Base-by-base conservation (phyloP, 768 basidiomycete genomes). In the Leucocoprinus leucothites region DNA sequence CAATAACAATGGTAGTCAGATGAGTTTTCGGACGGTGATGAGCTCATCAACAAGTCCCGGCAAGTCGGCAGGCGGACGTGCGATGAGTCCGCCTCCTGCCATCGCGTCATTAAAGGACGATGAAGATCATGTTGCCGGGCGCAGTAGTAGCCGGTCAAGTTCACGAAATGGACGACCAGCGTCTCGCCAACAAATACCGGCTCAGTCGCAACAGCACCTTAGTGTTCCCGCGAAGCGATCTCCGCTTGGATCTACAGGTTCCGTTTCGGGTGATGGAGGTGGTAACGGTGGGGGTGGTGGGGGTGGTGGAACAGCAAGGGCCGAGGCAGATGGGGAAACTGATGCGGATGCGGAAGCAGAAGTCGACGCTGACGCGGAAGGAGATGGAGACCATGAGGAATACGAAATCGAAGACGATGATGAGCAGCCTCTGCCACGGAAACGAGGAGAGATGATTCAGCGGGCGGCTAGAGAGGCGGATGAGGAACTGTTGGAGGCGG, bases 321-420 rank as follows among this genome's bases (percentile, higher is more conserved):
- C 58, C 52, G 58, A 57, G 52, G 60, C 14, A 42, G 62, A 54
- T 49, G 59, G 56, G 42, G 62, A 61, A 63, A 68, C 57, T 51
- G 69, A 64, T 61, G 68, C 65, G 2, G 69, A 70, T 14, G 72
- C 69, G 26, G 67, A 60, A 6, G 70, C 65, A 43, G 69, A 68
- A 14, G 68, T 67, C 24, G 67, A 60, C 44, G 65, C 61, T 18
- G 66, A 57, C 16, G 59, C 57, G 1, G 58, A 65, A 40, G 67
- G 60, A 57, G 69, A 67, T 44, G 69, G 65, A 22, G 69, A 67
- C 53, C 42, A 66, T 62, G 45, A 68, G 63, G 53, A 63, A 65
- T 38, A 53, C 60, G 31, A 67, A 58, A 26, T 65, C 60, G 36
- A 56, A 58, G 49, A 67, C 60, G 35, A 63, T 57, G 19, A 61